These are phyloP conservation scores for Yamadazyma jaroonii DNA, from an alignment of 1,139 yeast species.

Conservation along the genomic window DNA sequence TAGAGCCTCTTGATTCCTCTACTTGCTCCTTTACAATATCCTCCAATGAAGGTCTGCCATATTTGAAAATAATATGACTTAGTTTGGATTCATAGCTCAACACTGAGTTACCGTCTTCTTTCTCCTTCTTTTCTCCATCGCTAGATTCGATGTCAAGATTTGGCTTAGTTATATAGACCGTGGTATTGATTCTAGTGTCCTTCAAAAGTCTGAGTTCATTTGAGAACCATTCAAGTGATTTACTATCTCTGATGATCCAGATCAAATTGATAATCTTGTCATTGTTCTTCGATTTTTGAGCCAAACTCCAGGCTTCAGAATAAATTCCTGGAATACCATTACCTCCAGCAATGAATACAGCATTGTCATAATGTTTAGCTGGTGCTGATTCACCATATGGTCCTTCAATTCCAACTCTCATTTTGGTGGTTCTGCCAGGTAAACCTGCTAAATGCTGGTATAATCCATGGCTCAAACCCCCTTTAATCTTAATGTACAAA, in stretches of 20 bases:
- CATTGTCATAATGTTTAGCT: slow-evolving; percentile 31
- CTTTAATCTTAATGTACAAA: slow-evolving; percentile 36
- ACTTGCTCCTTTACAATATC: slow-evolving; percentile 34
- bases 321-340: slow-evolving; percentile 49
- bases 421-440: slow-evolving; percentile 22
- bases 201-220: slow-evolving; percentile 42
- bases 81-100: slow-evolving; percentile 15
- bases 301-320: slow-evolving; percentile 33
- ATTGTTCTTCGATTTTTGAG: slow-evolving; percentile 9
- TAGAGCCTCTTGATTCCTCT: slow-evolving; percentile 33
- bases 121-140: slow-evolving; percentile 4
- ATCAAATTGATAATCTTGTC: slow-evolving; percentile 29
- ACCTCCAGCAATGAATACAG: slow-evolving; percentile 45
- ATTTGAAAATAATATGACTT: slow-evolving; percentile 34
- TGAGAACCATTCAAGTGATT: slow-evolving; percentile 47
- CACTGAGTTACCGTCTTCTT: slow-evolving; percentile 6
- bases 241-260: slow-evolving; percentile 52
- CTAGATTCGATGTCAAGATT: slow-evolving; percentile 15
- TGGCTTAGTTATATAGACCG: slow-evolving; percentile 47
- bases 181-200: slow-evolving; percentile 27
- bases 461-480: slow-evolving; percentile 35
- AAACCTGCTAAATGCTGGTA: slow-evolving; percentile 23
- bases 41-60: slow-evolving; percentile 46
- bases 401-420: slow-evolving; percentile 44
- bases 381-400: slow-evolving; percentile 43